phyloP scores from a whole-genome alignment of 2,329 filamentous ascomycete species.

The Cladosporium sp. region DNA sequence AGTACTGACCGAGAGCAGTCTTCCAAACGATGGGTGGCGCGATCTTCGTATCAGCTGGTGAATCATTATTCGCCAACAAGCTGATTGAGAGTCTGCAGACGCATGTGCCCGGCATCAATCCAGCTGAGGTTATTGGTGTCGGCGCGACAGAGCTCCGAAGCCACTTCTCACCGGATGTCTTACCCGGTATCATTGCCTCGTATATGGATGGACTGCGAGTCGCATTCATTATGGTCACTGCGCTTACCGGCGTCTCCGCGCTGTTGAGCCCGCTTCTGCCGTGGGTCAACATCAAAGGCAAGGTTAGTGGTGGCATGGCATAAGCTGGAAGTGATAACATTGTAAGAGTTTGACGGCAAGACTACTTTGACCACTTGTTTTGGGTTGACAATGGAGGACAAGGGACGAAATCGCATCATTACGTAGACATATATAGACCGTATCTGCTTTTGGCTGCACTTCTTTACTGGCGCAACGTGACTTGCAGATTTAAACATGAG shows the following conservation, averaged over 20 bases:
- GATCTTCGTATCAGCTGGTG: slow-evolving; percentile 60
- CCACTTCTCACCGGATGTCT: neutral
- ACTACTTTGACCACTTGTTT: too few species aligned
- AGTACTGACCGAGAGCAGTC: slow-evolving; percentile 37
- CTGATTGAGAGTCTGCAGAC: slow-evolving; percentile 51
- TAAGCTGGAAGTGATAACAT: neutral
- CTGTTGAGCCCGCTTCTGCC: neutral
- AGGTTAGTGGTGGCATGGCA: neutral
- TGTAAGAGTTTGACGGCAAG: too few species aligned
- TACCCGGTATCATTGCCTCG: neutral
- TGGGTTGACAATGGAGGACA: too few species aligned
- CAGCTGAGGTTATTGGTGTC: neutral
- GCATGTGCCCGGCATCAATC: slow-evolving; percentile 37
- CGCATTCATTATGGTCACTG: neutral
- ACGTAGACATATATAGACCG: too few species aligned
- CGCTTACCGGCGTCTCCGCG: neutral
- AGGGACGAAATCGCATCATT: too few species aligned
- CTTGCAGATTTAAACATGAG: too few species aligned
- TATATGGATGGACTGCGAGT: neutral
- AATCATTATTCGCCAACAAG: slow-evolving; percentile 65
- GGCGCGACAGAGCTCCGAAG: neutral
- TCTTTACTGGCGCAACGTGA: too few species aligned
- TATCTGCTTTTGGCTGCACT: too few species aligned
- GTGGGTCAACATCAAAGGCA: neutral
- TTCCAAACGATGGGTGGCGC: slow-evolving; percentile 64